A percentile compares a stretch with the other conserved stretches of the same genome.
Evolutionary conservation across 345 rosid genomes (phyloP).

Genomic region (Acer negundo): DNA sequence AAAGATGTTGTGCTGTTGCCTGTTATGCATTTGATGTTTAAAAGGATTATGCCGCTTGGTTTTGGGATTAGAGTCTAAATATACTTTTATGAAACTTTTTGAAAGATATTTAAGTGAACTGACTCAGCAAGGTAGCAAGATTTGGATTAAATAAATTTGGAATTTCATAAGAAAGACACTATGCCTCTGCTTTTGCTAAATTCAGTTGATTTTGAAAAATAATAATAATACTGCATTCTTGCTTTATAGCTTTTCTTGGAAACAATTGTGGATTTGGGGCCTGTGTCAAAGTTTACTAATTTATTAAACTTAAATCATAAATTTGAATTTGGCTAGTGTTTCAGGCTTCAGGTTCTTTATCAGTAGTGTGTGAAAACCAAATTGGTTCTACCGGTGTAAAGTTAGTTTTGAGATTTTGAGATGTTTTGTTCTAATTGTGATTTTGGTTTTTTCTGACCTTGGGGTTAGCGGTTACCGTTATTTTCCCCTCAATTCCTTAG

Average conservation of each 20-base stretch:
- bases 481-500: background rate
- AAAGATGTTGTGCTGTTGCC: background rate
- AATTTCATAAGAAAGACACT: background rate
- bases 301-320: background rate
- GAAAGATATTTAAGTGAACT: background rate
- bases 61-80: background rate
- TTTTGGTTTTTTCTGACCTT: constrained; percentile 2
- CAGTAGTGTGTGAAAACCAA: background rate
- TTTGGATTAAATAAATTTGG: background rate
- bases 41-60: background rate
- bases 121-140: background rate
- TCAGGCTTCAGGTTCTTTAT: background rate
- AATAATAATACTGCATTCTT: background rate
- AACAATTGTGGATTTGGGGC: background rate
- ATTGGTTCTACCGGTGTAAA: background rate
- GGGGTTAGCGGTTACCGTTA: background rate
- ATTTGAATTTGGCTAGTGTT: background rate
- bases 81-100: background rate
- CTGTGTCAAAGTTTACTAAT: background rate
- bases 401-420: background rate
- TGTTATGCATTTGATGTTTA: background rate
- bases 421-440: background rate
- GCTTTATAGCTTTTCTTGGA: background rate
- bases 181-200: background rate
- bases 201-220: background rate